phyloP scores from a whole-genome alignment of 2,329 filamentous ascomycete genomes.

The Cercospora zeina region DNA sequence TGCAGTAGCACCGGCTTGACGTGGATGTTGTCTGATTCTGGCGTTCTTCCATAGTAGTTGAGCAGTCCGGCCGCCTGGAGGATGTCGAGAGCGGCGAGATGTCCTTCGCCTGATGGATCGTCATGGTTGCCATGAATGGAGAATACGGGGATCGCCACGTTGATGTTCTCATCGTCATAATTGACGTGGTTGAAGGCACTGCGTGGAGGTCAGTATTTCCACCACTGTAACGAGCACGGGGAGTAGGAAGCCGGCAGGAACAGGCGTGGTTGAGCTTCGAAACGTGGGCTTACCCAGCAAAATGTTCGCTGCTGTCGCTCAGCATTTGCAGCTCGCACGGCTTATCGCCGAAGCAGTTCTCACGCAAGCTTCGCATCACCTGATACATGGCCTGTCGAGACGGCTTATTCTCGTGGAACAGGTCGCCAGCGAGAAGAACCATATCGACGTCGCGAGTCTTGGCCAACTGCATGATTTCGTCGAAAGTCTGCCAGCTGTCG shows the following conservation, averaged over 20 bases:
- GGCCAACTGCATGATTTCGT: constrained; percentile 90
- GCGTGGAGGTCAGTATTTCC: constrained; percentile 21
- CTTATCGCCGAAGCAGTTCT: constrained; percentile 93
- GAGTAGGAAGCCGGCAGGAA: background rate
- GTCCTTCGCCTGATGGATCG: constrained; percentile 93
- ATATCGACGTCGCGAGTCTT: constrained; percentile 91
- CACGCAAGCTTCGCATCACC: constrained; percentile 89
- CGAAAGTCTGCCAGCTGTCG: constrained; percentile 94
- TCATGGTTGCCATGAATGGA: constrained; percentile 99
- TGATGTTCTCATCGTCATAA: constrained; percentile 96
- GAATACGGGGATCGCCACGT: constrained; percentile 94
- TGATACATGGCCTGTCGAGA: constrained; percentile 95
- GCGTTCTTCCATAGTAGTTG: constrained; percentile 93
- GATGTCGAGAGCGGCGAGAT: constrained; percentile 85
- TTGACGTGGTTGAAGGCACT: constrained; percentile 88
- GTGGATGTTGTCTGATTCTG: constrained; percentile 89
- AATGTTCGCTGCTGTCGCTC: constrained; percentile 87
- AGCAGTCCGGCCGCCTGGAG: constrained; percentile 87
- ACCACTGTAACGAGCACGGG: background rate
- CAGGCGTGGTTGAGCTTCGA: background rate
- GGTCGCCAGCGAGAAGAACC: constrained; percentile 89
- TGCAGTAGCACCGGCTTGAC: constrained; percentile 90
- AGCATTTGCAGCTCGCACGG: constrained; percentile 94
- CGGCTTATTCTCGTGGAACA: constrained; percentile 98
- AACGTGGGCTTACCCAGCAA: constrained; percentile 50